Conservation (phyloP, 805 yeast genomes). For the Pichia nanzhaoensis region DNA sequence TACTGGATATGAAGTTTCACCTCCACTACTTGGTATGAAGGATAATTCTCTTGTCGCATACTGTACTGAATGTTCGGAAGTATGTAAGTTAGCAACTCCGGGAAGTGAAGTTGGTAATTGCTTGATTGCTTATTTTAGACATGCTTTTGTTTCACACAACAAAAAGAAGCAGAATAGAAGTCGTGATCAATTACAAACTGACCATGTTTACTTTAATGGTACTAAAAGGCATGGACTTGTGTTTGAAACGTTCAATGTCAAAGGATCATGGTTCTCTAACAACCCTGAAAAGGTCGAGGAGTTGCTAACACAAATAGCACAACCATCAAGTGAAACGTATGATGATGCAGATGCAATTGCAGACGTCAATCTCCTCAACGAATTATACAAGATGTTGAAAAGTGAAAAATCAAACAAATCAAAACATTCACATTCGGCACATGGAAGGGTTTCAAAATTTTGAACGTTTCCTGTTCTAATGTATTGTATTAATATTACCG, state of each 20-base stretch:
- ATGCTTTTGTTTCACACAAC: slow-evolving; percentile 1
- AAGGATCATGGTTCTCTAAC: too few species aligned
- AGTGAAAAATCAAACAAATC: too few species aligned
- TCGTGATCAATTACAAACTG: slow-evolving; percentile 3
- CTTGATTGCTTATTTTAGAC: slow-evolving; percentile 6
- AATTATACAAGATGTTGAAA: too few species aligned
- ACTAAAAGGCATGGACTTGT: not conserved
- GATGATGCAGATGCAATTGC: too few species aligned
- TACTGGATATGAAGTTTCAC: slow-evolving; percentile 25
- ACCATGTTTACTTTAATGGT: slow-evolving; percentile 3
- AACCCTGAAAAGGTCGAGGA: too few species aligned
- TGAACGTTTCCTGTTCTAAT: not conserved
- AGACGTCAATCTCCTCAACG: too few species aligned
- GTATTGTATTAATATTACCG: too few species aligned
- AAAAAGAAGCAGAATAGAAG: slow-evolving; percentile 4
- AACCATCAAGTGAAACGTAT: too few species aligned
- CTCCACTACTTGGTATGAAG: slow-evolving; percentile 16
- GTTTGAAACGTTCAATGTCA: not conserved
- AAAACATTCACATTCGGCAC: too few species aligned
- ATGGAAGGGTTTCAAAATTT: not conserved
- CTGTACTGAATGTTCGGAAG: slow-evolving; percentile 4
- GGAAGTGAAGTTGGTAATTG: not conserved
- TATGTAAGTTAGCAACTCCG: not conserved
- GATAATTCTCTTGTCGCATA: not conserved
- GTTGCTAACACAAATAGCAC: too few species aligned